Evolutionary conservation across 352 stramenopile genomes (phyloP).

Genomic region (Pythium aristosporum): DNA sequence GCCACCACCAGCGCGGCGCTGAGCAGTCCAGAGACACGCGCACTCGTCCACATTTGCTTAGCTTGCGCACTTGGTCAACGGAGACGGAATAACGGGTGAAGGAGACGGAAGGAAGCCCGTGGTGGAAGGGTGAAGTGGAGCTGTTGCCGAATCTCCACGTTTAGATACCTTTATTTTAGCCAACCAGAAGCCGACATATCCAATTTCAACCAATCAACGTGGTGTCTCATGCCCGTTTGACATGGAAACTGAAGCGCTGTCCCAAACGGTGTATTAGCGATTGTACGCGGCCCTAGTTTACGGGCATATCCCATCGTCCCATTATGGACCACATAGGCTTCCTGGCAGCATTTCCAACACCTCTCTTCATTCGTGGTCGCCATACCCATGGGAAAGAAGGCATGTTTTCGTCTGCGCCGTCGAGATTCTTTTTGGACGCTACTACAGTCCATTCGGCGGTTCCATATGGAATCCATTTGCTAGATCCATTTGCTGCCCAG

Average conservation of each 20-base stretch:
- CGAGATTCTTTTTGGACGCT: no score
- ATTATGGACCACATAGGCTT: no score
- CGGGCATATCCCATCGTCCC: no score
- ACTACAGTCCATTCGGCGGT: no score
- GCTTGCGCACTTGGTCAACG: background rate
- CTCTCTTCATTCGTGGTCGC: no score
- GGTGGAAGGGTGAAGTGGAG: background rate
- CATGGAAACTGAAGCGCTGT: background rate
- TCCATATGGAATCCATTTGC: no score
- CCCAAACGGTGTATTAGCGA: background rate
- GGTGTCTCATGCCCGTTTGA: conserved; percentile 22
- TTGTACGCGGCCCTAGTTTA: no score
- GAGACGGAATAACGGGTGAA: conserved; percentile 3
- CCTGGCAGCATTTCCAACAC: no score
- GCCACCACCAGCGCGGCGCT: conserved; percentile 25
- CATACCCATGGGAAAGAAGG: no score
- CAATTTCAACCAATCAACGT: conserved; percentile 8
- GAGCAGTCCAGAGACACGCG: conserved; percentile 4
- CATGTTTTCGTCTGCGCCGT: no score
- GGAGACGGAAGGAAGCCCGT: background rate
- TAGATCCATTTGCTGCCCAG: no score
- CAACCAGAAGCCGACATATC: conserved; percentile 5
- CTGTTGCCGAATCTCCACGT: conserved; percentile 16
- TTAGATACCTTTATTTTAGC: conserved; percentile 9
- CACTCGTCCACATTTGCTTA: conserved; percentile 15